Conservation (phyloP, 1,139 yeast genomes). For the Hansenula lynferdii region DNA sequence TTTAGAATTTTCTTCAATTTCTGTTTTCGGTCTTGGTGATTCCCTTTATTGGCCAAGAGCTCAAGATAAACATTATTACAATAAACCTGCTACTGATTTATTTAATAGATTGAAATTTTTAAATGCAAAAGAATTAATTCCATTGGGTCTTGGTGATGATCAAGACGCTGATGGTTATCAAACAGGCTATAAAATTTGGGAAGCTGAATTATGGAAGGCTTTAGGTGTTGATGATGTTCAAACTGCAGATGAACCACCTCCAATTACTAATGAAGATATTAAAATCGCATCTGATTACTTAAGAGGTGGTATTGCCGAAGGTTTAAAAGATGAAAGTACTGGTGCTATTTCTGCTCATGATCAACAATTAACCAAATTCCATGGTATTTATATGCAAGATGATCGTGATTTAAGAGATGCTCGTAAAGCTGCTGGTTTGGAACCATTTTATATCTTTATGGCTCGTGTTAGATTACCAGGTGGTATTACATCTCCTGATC, state of each 20-base stretch:
- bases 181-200: constrained; percentile 89
- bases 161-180: constrained; percentile 95
- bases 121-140: constrained; percentile 70
- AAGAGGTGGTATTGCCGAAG: constrained; percentile 93
- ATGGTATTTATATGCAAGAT: constrained; percentile 98
- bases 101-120: constrained; percentile 56
- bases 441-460: constrained; percentile 96
- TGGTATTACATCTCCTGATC: constrained; percentile 82
- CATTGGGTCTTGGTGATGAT: constrained; percentile 92
- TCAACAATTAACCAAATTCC: constrained; percentile 94
- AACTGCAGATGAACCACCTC: constrained; percentile 93
- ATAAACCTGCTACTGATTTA: constrained; percentile 84
- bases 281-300: constrained; percentile 80
- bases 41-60: constrained; percentile 96
- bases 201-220: constrained; percentile 78
- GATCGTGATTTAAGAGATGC: constrained; percentile 95
- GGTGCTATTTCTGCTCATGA: constrained; percentile 93
- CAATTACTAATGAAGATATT: constrained; percentile 94
- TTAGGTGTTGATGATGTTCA: constrained; percentile 81
- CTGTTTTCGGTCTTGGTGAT: constrained; percentile 92
- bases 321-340: constrained; percentile 73
- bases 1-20: constrained; percentile 59
- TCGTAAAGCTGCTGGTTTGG: constrained; percentile 86
- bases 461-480: constrained; percentile 95
- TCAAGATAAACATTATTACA: constrained; percentile 90